Conservation (phyloP, 1,139 yeast genomes). For the Pichia sp. region DNA sequence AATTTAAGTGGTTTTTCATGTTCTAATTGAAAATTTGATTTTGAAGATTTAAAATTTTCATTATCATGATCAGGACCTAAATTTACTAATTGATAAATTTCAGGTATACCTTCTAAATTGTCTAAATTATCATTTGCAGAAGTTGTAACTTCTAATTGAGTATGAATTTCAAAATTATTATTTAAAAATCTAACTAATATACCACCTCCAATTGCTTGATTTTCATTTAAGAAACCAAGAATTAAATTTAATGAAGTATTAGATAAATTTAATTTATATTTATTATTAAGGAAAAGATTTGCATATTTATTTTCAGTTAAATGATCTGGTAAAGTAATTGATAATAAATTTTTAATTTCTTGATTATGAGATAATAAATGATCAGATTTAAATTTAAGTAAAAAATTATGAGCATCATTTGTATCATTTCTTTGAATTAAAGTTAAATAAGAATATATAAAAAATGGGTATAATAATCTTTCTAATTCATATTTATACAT, state of each 20-base stretch:
- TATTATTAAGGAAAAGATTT: conserved; percentile 62
- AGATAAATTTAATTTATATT: conserved; percentile 71
- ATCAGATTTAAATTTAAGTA: conserved; percentile 67
- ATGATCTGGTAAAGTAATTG: conserved; percentile 76
- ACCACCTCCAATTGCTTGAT: conserved; percentile 90
- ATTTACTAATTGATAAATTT: conserved; percentile 27
- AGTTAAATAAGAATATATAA: conserved; percentile 82
- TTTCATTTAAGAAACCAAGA: conserved; percentile 82
- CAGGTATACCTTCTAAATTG: conserved; percentile 30
- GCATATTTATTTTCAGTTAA: conserved; percentile 79
- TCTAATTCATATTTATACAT: conserved; percentile 85
- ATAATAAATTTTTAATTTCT: conserved; percentile 66
- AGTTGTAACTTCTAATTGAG: conserved; percentile 39
- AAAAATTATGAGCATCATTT: conserved; percentile 63
- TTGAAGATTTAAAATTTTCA: conserved; percentile 15
- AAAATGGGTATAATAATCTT: conserved; percentile 80
- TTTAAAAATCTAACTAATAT: conserved; percentile 79
- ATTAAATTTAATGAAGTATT: conserved; percentile 81
- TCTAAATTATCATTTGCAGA: conserved; percentile 22
- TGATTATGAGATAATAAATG: conserved; percentile 72
- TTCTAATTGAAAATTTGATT: conserved; percentile 30
- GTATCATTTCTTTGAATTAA: conserved; percentile 59
- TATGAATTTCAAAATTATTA: conserved; percentile 71
- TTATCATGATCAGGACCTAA: conserved; percentile 19
- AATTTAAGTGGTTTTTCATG: conserved; percentile 70